Evolutionary conservation across 495 filamentous ascomycete species (phyloP).

Genomic region (Aspergillus wentii): DNA sequence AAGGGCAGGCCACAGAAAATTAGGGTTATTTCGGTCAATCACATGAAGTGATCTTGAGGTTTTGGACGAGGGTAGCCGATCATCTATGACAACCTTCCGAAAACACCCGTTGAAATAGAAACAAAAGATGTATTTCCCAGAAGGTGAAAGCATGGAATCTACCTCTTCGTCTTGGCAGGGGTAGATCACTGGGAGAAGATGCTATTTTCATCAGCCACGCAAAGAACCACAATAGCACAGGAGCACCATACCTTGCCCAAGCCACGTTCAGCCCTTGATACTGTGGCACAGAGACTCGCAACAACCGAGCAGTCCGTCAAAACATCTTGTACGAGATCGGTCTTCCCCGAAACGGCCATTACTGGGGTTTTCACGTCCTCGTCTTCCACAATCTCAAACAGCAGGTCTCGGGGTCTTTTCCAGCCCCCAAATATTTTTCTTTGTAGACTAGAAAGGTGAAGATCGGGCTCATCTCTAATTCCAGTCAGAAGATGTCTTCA

Average conservation of each 20-base stretch:
- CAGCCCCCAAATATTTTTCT: constrained; percentile 69
- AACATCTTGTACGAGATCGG: constrained; percentile 89
- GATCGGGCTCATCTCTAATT: constrained; percentile 60
- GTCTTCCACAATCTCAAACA: constrained; percentile 11
- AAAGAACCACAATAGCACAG: too few relatives aligned
- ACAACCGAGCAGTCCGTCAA: constrained; percentile 96
- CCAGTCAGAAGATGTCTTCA: constrained; percentile 19
- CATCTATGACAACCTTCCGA: constrained; percentile 84
- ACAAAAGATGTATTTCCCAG: constrained; percentile 86
- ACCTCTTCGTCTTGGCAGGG: constrained; percentile 58
- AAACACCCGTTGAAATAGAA: constrained; percentile 94
- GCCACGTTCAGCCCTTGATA: constrained; percentile 59
- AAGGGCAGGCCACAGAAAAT: constrained; percentile 83
- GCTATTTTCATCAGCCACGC: constrained; percentile 39
- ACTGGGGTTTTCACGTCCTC: constrained; percentile 21
- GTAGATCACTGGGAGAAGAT: constrained; percentile 64
- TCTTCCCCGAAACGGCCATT: constrained; percentile 49
- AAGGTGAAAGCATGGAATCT: constrained; percentile 57
- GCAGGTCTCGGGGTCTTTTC: constrained; percentile 65
- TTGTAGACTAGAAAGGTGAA: constrained; percentile 69
- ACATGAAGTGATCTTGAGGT: constrained; percentile 72
- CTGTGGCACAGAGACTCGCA: constrained; percentile 83
- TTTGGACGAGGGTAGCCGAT: constrained; percentile 79
- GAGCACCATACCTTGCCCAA: constrained; percentile 46
- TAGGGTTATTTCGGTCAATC: constrained; percentile 75